Evolutionary conservation across 2,329 filamentous ascomycete genomes (phyloP).

Genomic region (Juglanconis sp.): DNA sequence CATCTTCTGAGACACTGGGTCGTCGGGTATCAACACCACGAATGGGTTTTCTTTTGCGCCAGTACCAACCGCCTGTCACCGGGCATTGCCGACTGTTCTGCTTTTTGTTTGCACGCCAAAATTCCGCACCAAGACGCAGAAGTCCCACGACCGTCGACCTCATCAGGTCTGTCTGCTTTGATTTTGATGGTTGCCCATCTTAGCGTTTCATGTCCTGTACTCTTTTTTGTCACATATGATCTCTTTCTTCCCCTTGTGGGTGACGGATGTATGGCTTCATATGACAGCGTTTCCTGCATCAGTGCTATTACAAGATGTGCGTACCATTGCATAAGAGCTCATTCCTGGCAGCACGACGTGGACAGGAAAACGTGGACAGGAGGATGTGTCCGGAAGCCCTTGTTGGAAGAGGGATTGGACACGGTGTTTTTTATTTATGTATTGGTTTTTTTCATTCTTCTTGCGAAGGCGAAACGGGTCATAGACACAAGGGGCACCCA

Average conservation of each 20-base stretch:
- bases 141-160: not conserved
- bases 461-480: not conserved
- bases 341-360: not conserved
- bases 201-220: not conserved
- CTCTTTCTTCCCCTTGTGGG: not conserved
- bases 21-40: not conserved
- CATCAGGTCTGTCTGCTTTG: not conserved
- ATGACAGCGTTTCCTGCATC: not conserved
- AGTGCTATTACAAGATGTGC: not conserved
- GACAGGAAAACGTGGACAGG: not conserved
- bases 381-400: not conserved
- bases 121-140: not conserved
- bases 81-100: not conserved
- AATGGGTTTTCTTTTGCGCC: not conserved
- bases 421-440: not conserved
- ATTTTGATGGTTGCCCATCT: not conserved
- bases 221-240: not conserved
- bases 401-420: not conserved
- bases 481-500: not conserved
- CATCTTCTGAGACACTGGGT: not conserved
- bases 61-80: not conserved
- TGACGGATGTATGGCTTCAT: not conserved
- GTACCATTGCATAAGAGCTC: not conserved
- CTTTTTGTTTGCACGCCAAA: not conserved
- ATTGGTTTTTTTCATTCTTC: too few relatives aligned